Evolutionary conservation across 768 basidiomycete species (phyloP), one percentile per base, ranked within the genome.

Genomic region (Podaxis carcinomalis): DNA sequence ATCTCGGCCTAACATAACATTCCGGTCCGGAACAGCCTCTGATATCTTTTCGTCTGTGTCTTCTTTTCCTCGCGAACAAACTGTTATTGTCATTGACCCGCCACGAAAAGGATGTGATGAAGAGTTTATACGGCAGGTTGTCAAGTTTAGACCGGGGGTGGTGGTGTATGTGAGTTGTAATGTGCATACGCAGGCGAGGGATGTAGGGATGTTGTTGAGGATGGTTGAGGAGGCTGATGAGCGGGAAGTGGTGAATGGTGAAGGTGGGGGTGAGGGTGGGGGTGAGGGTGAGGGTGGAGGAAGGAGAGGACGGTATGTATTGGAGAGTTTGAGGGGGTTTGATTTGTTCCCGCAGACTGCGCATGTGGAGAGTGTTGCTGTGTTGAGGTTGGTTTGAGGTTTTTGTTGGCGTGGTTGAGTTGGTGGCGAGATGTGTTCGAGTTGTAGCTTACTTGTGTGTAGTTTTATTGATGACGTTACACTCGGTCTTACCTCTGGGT

Each of bases 321-420:
- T 99, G 68, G 91, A 95, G 75, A 92, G 87, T 66, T 66, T 97
- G 67, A 74, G 90, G 63, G 95, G 94, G 37, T 93, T 97, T 65
- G 96, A 98, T 77, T 70, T 99, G 57, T 99, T 98, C 77, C 93
- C 96, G 6, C 95, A 98, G 79, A 96, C 94, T 25, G 90, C 92
- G 11, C 95, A 98, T 78, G 93, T 96, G 7, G 94, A 98, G 75
- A 84, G 83, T 58, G 86, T 93, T 11, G 88, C 88, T 5, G 80
- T 92, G 28, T 74, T 92, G 66, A 77, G 84, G 64, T 73, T 87
- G 47, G 75, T 65, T 55, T 65, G 40, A 54, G 23, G n/a, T 19
- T 23, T 23, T 19, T 9, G 47, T 7, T 44, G 42, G 9, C 32
- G 3, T 19, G 40, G 40, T 42, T 42, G 14, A 42, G 14, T 14